Evolutionary conservation across 2,329 filamentous ascomycete genomes (phyloP).

Genomic region (Fusarium sp.): DNA sequence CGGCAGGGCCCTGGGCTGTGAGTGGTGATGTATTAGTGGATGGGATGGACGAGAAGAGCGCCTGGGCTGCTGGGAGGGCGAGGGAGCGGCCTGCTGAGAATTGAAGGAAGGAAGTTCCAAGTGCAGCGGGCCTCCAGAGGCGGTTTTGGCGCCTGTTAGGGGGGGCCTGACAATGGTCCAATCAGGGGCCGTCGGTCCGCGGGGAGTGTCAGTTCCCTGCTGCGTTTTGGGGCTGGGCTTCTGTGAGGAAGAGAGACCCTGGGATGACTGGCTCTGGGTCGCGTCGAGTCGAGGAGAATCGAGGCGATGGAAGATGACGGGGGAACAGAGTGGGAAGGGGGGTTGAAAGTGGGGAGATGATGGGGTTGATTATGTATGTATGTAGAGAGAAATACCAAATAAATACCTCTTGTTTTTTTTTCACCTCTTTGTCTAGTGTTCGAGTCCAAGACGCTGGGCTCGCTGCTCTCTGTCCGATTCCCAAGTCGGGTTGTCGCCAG

Average conservation of each 20-base stretch:
- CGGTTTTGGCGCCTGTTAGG: conserved; percentile 45
- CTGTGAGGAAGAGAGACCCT: conserved; percentile 14
- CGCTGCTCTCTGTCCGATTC: background rate
- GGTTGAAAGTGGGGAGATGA: background rate
- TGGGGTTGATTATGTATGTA: background rate
- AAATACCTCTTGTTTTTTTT: background rate
- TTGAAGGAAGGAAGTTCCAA: conserved; percentile 44
- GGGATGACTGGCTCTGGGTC: conserved; percentile 33
- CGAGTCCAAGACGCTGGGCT: background rate
- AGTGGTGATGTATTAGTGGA: conserved; percentile 48
- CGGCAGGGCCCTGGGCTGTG: conserved; percentile 26
- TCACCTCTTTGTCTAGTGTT: background rate
- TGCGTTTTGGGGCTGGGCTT: conserved; percentile 7
- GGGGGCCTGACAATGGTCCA: conserved; percentile 42
- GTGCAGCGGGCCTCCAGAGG: conserved; percentile 36
- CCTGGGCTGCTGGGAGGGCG: conserved; percentile 13
- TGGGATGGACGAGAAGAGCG: conserved; percentile 23
- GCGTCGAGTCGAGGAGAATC: background rate
- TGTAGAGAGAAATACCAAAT: background rate
- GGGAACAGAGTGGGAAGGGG: background rate
- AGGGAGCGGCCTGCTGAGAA: conserved; percentile 38
- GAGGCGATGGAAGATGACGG: conserved; percentile 2
- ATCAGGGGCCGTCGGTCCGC: conserved; percentile 42
- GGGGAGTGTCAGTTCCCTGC: conserved; percentile 44
- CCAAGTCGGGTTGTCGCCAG: conserved; percentile 8